Evolutionary conservation across 2,329 filamentous ascomycete species (phyloP), one percentile per base, ranked within the genome.

Genomic region (Verticillium alfalfae): DNA sequence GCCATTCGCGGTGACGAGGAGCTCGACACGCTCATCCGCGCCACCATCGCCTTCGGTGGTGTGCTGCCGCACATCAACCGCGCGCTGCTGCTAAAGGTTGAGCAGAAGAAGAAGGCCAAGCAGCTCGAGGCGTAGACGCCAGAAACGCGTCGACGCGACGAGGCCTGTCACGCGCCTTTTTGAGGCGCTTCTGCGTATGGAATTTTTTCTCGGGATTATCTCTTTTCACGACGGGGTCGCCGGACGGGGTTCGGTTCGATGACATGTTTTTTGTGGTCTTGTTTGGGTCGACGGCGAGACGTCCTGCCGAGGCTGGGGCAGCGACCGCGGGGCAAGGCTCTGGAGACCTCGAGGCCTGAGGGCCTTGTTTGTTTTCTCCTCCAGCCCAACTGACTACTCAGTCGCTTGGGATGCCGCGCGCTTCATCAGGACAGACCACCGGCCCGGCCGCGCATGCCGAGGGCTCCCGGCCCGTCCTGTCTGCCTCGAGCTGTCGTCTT

Each of bases 41-140:
- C 95, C 62, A 99, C 95, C 66, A 99, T 99, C 72, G 95, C 95
- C 64, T 98, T 96, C 70, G 95, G 95, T 82, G 95, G 95, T 89
- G 95, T 99, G 34, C 83, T 99, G 73, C 95, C 95, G 67, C 94
- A 97, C 80, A 99, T 99, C 88, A 98, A 99, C 84, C 91, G 95
- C 71, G 95, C 95, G 15, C 83, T 99, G 69, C 84, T 99, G 70
- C 86, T 96, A 76, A 97, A 97, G 87, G 93, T 96, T 61, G 93
- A 97, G 80, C 91, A 96, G 81, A 96, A 96, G 90, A 97, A 97
- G 90, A 92, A 92, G 82, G 88, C 83, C 70, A 81, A 82, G 76
- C 76, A 79, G 36, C 60, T 66, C 58, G 64, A 66, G 63, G 63
- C 64, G 49, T 66, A 66, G 63, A 16, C 36, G 22, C 45, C 22